Conservation (phyloP, 345 rosid genomes). For the Bruguiera parviflora region DNA sequence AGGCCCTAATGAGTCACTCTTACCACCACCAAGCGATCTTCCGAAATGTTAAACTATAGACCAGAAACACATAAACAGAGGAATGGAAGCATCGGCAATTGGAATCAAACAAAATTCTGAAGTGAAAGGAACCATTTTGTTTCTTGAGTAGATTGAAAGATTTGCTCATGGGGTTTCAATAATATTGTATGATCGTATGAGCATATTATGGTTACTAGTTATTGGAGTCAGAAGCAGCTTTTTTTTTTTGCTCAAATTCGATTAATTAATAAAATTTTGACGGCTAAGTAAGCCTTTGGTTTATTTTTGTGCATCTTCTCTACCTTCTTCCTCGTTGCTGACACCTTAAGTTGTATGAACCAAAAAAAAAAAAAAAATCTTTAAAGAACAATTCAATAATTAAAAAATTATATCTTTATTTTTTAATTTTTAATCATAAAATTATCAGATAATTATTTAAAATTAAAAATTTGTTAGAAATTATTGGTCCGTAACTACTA, state of each 20-base stretch:
- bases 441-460: too few species aligned
- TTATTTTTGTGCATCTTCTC: too few species aligned
- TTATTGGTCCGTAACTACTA: too few species aligned
- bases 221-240: not conserved
- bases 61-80: not conserved
- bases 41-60: conserved; percentile 59
- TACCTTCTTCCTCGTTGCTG: too few species aligned
- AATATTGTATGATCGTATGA: not conserved
- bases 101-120: not conserved
- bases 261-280: not conserved
- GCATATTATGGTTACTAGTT: not conserved
- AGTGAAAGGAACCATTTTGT: conserved; percentile 11
- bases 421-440: too few species aligned
- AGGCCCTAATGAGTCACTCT: conserved; percentile 71
- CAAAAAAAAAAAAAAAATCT: too few species aligned
- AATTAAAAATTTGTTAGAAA: too few species aligned
- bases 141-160: conserved; percentile 18
- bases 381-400: too few species aligned
- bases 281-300: too few species aligned
- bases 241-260: not conserved
- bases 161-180: conserved; percentile 25
- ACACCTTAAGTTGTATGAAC: too few species aligned
- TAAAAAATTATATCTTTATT: too few species aligned
- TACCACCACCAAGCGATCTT: conserved; percentile 91
- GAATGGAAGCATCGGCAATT: not conserved